Conservation (phyloP, 371 early-diverging fungal species). For the Mucor mucedo region DNA sequence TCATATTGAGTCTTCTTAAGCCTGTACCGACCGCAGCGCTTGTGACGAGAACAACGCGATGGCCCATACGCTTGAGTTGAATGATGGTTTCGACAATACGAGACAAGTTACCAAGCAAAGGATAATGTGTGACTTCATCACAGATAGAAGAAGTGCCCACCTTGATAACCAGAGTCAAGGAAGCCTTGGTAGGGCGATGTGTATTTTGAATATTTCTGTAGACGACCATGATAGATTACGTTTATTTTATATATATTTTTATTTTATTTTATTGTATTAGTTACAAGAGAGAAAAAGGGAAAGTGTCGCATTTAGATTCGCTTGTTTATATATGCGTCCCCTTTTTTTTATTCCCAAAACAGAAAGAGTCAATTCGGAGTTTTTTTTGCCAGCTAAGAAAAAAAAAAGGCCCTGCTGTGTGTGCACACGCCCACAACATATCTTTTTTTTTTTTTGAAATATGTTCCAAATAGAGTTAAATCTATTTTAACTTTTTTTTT, state of each 20-base stretch:
- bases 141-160: slow-evolving; percentile 95
- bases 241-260: no score
- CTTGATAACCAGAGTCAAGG: slow-evolving; percentile 85
- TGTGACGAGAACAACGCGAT: slow-evolving; percentile 89
- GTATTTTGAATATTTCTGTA: slow-evolving; percentile 50
- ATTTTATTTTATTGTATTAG: not conserved
- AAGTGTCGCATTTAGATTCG: not conserved
- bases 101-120: slow-evolving; percentile 85
- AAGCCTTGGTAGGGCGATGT: slow-evolving; percentile 47
- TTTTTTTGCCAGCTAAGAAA: slow-evolving; percentile 8
- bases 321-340: slow-evolving; percentile 15
- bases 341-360: slow-evolving; percentile 17
- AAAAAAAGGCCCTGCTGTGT: slow-evolving; percentile 13
- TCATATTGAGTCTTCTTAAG: slow-evolving; percentile 75
- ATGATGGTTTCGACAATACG: slow-evolving; percentile 89
- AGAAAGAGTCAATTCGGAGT: slow-evolving; percentile 5
- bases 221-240: no score
- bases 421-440: slow-evolving; percentile 15
- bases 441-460: no score
- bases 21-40: slow-evolving; percentile 95
- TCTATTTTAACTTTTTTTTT: no score
- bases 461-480: slow-evolving; percentile 14
- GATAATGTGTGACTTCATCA: slow-evolving; percentile 87
- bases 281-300: not conserved
- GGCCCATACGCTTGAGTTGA: slow-evolving; percentile 75